phyloP scores from a whole-genome alignment of 495 filamentous ascomycete genomes.

The Glarea lozoyensis region DNA sequence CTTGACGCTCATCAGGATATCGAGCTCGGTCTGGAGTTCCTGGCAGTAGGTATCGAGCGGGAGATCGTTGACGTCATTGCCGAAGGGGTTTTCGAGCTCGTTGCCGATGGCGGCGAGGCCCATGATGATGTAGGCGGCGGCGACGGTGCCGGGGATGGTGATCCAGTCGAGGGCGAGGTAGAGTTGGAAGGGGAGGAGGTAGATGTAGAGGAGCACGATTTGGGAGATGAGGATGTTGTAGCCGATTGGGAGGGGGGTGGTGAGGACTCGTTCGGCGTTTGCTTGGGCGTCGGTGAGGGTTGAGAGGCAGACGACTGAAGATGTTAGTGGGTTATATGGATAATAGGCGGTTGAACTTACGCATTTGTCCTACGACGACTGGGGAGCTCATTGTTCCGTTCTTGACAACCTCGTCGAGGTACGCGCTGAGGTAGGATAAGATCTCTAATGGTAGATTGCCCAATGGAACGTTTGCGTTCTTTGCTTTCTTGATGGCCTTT shows the following conservation, averaged over 20 bases:
- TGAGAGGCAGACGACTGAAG: slow-evolving; percentile 34
- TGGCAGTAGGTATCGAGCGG: slow-evolving; percentile 70
- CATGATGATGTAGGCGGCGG: slow-evolving; percentile 78
- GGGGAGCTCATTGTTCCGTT: slow-evolving; percentile 45
- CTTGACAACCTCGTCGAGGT: slow-evolving; percentile 44
- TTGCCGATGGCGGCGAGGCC: slow-evolving; percentile 79
- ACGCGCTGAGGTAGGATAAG: slow-evolving; percentile 60
- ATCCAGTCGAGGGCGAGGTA: slow-evolving; percentile 54
- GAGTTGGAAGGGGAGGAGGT: slow-evolving; percentile 80
- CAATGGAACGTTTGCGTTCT: slow-evolving; percentile 47
- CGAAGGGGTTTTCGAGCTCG: slow-evolving; percentile 88
- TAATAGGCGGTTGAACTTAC: slow-evolving; percentile 5
- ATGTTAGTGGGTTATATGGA: neutral
- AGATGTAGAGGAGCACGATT: slow-evolving; percentile 81
- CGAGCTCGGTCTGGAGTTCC: slow-evolving; percentile 62
- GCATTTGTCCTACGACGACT: slow-evolving; percentile 20
- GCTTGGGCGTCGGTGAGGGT: slow-evolving; percentile 64
- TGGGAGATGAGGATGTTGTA: slow-evolving; percentile 82
- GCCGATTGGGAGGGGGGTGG: slow-evolving; percentile 74
- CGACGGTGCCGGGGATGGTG: slow-evolving; percentile 77
- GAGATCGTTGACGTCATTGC: slow-evolving; percentile 79
- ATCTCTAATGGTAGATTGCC: slow-evolving; percentile 76
- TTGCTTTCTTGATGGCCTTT: slow-evolving; percentile 58
- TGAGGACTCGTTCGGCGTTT: slow-evolving; percentile 72
- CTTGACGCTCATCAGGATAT: slow-evolving; percentile 55